These are phyloP conservation scores for Guillardia theta DNA, from an alignment of 78 protist genomes.

Conservation along the genomic window DNA sequence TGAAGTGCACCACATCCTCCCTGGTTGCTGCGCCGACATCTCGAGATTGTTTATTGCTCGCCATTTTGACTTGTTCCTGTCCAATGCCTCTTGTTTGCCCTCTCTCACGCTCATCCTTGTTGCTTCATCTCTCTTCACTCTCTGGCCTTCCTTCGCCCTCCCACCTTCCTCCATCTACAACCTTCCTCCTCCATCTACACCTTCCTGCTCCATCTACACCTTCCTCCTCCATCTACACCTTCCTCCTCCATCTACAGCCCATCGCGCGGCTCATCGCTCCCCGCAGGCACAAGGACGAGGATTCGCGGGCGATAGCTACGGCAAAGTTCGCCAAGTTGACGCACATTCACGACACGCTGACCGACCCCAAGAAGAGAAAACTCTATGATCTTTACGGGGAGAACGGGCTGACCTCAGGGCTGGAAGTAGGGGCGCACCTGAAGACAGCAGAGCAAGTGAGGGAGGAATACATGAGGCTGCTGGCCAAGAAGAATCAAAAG, in stretches of 20 bases:
- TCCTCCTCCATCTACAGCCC: background rate
- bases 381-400: background rate
- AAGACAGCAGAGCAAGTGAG: background rate
- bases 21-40: too few relatives aligned
- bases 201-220: background rate
- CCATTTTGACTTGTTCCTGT: background rate
- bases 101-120: background rate
- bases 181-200: background rate
- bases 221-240: background rate
- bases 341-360: background rate
- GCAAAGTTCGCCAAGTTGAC: background rate
- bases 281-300: background rate
- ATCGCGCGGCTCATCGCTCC: background rate
- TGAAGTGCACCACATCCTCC: too few relatives aligned
- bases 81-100: background rate
- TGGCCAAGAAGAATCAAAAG: background rate
- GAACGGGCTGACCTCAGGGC: background rate
- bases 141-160: background rate
- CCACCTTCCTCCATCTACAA: background rate
- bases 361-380: background rate
- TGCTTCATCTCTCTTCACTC: background rate
- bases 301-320: background rate
- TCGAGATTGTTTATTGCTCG: too few relatives aligned
- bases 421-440: slow-evolving; percentile 17
- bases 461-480: background rate